Evolutionary conservation across 2,329 filamentous ascomycete genomes (phyloP), one percentile per base, ranked within the genome.

Genomic region (Colletotrichum navitas): DNA sequence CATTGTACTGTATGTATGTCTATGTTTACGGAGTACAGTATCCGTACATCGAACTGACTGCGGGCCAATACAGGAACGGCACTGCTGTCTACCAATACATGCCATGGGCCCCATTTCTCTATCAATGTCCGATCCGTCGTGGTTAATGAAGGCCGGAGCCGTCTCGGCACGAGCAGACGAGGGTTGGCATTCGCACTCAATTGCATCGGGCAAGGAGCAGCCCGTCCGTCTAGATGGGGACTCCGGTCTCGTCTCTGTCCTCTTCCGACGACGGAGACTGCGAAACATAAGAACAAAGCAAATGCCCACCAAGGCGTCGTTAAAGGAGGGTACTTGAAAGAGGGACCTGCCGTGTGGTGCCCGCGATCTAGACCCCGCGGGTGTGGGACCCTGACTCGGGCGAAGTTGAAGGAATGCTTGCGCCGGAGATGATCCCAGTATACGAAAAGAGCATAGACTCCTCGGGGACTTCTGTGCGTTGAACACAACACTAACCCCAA

Each of bases 301-400:
- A 41, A 54, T 39, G 21, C 52, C 52, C 26, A 58, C 39, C 39
- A 18, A 55, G 52, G 45, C 64, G 59, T 59, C 43, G 59, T 32
- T 49, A 59, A 71, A 64, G 39, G 59, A 54, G 56, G 49, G 43
- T 24, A 55, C 36, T 34, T 51, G 52, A 59, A 54, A 56, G 45
- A 68, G 69, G 65, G 65, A 68, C 59, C 59, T 68, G 68, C 68
- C 65, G 63, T 62, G 47, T 68, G 51, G 68, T 71, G 64, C 64
- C 68, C 58, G 68, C 65, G 69, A 72, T 72, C 69, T 72, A 72
- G 69, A 72, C 69, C 64, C 59, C 59, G 58, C 54, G 60, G 18
- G 59, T 68, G 69, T 69, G 69, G 69, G 65, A 61, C 69, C 65
- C 69, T 72, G 69, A 72, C 65, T 72, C 66, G 69, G 59, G 69